A percentile compares a stretch with the other conserved stretches of the same genome.
Evolutionary conservation across 768 basidiomycete genomes (phyloP).

Genomic region (Podaxis sp.): DNA sequence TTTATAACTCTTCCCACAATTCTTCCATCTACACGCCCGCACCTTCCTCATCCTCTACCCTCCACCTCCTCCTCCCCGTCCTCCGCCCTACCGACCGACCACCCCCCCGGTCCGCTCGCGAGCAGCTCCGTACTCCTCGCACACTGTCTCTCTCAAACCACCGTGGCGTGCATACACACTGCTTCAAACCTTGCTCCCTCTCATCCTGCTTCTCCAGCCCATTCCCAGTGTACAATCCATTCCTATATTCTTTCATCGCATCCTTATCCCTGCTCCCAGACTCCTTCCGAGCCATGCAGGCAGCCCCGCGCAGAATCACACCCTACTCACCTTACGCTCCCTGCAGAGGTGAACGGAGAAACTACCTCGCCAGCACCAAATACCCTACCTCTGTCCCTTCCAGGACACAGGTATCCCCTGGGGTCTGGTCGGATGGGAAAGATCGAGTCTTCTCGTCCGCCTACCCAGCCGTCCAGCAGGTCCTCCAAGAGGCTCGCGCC

Average conservation of each 20-base stretch:
- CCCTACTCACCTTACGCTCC: constrained; percentile 20
- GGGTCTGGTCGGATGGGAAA: constrained; percentile 40
- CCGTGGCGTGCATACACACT: constrained; percentile 8
- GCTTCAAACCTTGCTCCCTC: neutral
- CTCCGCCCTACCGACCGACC: constrained; percentile 10
- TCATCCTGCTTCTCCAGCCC: constrained; percentile 9
- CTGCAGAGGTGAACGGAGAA: constrained; percentile 20
- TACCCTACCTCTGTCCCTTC: constrained; percentile 25
- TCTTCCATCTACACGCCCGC: constrained; percentile 11
- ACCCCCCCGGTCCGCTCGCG: neutral
- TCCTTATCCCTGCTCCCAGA: constrained; percentile 5
- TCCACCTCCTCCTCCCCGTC: constrained; percentile 11
- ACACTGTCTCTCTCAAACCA: constrained; percentile 23
- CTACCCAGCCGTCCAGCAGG: constrained; percentile 47
- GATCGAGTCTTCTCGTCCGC: constrained; percentile 43
- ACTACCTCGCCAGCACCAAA: constrained; percentile 17
- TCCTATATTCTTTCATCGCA: neutral
- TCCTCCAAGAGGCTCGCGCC: constrained; percentile 43
- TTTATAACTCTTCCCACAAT: constrained; percentile 14
- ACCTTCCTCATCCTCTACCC: constrained; percentile 11
- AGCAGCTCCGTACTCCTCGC: constrained; percentile 30
- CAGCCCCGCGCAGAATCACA: constrained; percentile 22
- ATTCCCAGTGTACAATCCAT: constrained; percentile 1
- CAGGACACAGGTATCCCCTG: constrained; percentile 32
- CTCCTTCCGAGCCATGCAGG: constrained; percentile 19